A percentile compares a stretch with the other conserved stretches of the same genome.
Conservation (phyloP, 495 filamentous ascomycete genomes). For the Aspergillus homomorphus region DNA sequence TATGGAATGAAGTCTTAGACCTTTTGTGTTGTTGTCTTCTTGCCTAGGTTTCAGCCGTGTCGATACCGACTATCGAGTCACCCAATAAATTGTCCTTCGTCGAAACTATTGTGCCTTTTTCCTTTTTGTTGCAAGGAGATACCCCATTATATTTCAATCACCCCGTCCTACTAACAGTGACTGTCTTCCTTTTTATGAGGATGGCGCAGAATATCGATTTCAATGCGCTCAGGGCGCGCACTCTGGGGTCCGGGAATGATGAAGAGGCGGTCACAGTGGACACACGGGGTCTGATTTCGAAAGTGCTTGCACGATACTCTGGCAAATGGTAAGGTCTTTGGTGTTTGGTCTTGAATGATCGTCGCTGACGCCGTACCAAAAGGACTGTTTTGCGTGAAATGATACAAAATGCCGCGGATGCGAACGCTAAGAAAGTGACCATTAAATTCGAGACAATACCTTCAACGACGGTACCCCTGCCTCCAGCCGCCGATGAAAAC, state of each 20-base stretch:
- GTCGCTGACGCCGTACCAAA: constrained; percentile 14
- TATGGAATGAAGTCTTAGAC: neutral
- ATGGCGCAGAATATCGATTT: constrained; percentile 69
- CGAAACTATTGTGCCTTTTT: too few relatives aligned
- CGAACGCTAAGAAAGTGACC: constrained; percentile 80
- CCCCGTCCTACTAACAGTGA: too few relatives aligned
- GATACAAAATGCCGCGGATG: constrained; percentile 97
- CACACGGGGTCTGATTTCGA: constrained; percentile 93
- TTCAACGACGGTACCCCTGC: constrained; percentile 70
- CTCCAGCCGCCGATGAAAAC: constrained; percentile 61
- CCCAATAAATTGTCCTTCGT: neutral
- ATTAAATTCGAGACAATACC: constrained; percentile 88
- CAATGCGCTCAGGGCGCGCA: constrained; percentile 77
- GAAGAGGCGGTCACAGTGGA: constrained; percentile 99
- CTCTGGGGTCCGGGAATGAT: constrained; percentile 78
- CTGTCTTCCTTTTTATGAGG: constrained; percentile 19
- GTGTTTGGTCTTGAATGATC: neutral
- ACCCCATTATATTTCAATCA: neutral
- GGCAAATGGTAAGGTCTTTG: constrained; percentile 66
- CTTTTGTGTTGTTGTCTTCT: neutral
- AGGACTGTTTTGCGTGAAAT: constrained; percentile 79
- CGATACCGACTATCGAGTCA: neutral
- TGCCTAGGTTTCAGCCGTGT: neutral
- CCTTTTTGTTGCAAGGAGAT: neutral
- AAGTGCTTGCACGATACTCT: constrained; percentile 91